A percentile compares a stretch with the other conserved stretches of the same genome.
phyloP scores from a whole-genome alignment of 495 filamentous ascomycete genomes.

The Lichina pygmaea region DNA sequence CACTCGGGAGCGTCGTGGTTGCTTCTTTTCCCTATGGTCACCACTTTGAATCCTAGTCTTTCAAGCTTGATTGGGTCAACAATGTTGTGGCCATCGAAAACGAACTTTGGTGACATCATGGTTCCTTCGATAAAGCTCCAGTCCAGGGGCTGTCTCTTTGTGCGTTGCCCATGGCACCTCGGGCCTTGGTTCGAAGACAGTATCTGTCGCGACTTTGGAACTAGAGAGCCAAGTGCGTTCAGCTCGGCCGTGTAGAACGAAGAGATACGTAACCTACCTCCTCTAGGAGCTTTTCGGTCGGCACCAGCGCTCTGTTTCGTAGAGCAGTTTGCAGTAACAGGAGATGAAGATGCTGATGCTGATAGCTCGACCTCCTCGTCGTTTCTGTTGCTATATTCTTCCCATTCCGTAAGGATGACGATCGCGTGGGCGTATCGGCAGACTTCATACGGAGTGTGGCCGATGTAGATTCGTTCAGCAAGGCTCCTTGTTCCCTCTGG shows the following conservation, averaged over 20 bases:
- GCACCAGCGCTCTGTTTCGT: no score
- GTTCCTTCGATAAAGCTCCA: slow-evolving; percentile 1
- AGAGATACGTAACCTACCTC: neutral
- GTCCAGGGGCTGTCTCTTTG: neutral
- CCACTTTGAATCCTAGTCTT: slow-evolving; percentile 1
- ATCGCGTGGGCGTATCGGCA: slow-evolving; percentile 14
- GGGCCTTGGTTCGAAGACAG: neutral
- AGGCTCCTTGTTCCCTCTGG: neutral
- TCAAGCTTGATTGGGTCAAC: slow-evolving; percentile 1
- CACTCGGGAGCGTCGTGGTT: no score
- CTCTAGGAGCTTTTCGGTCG: neutral
- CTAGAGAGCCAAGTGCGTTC: neutral
- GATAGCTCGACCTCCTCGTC: neutral
- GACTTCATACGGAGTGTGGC: slow-evolving; percentile 14
- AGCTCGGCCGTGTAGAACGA: neutral
- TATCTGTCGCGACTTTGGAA: neutral
- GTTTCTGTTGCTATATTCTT: neutral
- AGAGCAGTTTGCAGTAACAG: no score
- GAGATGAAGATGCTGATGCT: no score
- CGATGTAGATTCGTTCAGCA: slow-evolving; percentile 9
- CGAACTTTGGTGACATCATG: slow-evolving; percentile 3
- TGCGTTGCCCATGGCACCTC: neutral
- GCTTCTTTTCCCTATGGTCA: neutral
- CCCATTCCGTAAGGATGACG: slow-evolving; percentile 13
- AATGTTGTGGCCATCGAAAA: slow-evolving; percentile 3